phyloP scores from a whole-genome alignment of 2,329 filamentous ascomycete species.

The Epichloe festucae region DNA sequence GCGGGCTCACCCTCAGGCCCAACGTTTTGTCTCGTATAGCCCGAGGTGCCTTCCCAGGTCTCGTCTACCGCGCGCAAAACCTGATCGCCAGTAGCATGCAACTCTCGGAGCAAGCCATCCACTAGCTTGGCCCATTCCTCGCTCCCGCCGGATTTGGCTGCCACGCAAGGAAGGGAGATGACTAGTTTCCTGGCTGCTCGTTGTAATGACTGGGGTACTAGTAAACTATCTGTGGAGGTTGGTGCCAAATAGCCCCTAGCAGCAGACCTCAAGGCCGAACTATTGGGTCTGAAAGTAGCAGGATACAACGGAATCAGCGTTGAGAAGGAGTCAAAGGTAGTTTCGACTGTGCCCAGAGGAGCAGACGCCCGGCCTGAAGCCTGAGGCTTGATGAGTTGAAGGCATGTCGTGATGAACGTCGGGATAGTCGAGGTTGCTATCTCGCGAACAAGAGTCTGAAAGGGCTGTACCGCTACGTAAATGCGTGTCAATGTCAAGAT shows the following conservation, averaged over 20 bases:
- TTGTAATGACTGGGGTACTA: slow-evolving; percentile 39
- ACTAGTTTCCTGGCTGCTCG: slow-evolving; percentile 50
- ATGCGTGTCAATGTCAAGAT: slow-evolving; percentile 71
- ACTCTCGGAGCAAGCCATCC: slow-evolving; percentile 44
- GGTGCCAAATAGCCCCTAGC: slow-evolving; percentile 50
- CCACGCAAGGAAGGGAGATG: slow-evolving; percentile 64
- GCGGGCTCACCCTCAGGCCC: slow-evolving; percentile 32
- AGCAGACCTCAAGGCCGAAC: slow-evolving; percentile 51
- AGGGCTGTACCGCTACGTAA: slow-evolving; percentile 69
- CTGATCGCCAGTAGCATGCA: slow-evolving; percentile 61
- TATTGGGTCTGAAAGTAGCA: slow-evolving; percentile 68
- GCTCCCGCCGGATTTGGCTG: slow-evolving; percentile 62
- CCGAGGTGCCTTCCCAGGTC: slow-evolving; percentile 60
- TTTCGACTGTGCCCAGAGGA: slow-evolving; percentile 44
- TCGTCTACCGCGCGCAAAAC: slow-evolving; percentile 70
- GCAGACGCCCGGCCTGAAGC: slow-evolving; percentile 16
- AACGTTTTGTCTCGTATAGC: slow-evolving; percentile 29
- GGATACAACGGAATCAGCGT: slow-evolving; percentile 68
- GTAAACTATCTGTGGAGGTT: slow-evolving; percentile 37
- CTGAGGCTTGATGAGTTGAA: slow-evolving; percentile 48
- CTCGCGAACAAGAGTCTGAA: slow-evolving; percentile 72
- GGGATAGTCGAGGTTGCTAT: slow-evolving; percentile 75
- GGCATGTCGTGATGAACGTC: slow-evolving; percentile 57
- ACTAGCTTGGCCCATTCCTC: slow-evolving; percentile 69
- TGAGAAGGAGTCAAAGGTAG: slow-evolving; percentile 57